Percentiles rank a stretch among this genome's conserved stretches.
phyloP scores from a whole-genome alignment of 2,329 filamentous ascomycete genomes.

The Fusarium sacchari region DNA sequence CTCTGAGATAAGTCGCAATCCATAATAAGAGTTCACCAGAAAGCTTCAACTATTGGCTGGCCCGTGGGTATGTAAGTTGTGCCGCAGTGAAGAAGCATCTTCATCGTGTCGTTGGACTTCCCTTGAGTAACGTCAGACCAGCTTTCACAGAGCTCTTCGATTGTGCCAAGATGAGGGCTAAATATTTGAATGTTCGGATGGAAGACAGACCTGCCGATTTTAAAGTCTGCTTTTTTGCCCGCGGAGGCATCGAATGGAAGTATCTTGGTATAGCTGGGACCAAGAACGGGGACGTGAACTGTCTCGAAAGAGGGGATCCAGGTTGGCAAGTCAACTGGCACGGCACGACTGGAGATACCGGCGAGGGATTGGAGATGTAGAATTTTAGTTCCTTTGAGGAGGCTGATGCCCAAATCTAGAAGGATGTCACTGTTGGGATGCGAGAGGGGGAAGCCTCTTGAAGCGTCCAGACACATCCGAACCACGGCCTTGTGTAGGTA shows the following conservation, averaged over 20 bases:
- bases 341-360: conserved; percentile 22
- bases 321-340: conserved; percentile 16
- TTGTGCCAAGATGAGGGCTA: background rate
- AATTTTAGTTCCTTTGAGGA: conserved; percentile 29
- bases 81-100: background rate
- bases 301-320: conserved; percentile 40
- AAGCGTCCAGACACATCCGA: conserved; percentile 43
- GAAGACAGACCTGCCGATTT: background rate
- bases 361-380: conserved; percentile 37
- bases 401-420: conserved; percentile 10
- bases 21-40: background rate
- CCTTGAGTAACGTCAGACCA: background rate
- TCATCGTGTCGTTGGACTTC: background rate
- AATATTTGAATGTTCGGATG: background rate
- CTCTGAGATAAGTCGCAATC: background rate
- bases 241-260: background rate
- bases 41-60: background rate
- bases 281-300: conserved; percentile 26
- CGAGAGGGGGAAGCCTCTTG: background rate
- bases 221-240: background rate
- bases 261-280: background rate
- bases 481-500: conserved; percentile 39
- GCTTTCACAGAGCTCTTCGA: background rate
- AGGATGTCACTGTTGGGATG: conserved; percentile 25
- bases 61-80: background rate